Percentiles rank a stretch among this genome's conserved stretches.
phyloP scores from a whole-genome alignment of 2,329 filamentous ascomycete species.

The Aspergillus aculeatus region DNA sequence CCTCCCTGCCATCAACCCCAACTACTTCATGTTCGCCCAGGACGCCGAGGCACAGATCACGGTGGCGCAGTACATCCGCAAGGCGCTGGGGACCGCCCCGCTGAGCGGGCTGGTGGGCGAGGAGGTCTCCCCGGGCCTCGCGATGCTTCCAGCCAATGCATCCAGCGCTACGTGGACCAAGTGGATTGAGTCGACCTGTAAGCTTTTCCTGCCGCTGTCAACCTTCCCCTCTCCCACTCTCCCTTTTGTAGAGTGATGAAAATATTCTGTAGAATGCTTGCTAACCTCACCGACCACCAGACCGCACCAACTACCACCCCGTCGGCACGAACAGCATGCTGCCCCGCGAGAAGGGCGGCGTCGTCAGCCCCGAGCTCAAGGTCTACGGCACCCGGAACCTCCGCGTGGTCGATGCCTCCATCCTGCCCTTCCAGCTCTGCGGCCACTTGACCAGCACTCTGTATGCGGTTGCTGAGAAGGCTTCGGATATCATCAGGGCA shows the following conservation, averaged over 20 bases:
- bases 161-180: too few species aligned
- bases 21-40: conserved; percentile 31
- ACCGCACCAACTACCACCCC: conserved; percentile 8
- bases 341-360: conserved; percentile 7
- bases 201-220: too few species aligned
- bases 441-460: conserved; percentile 32
- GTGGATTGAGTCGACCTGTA: too few species aligned
- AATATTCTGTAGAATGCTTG: too few species aligned
- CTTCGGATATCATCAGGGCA: conserved; percentile 33
- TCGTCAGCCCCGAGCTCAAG: background rate
- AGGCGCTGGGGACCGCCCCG: conserved; percentile 21
- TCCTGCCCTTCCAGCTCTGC: conserved; percentile 31
- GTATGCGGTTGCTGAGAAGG: conserved; percentile 33
- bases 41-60: conserved; percentile 13
- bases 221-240: too few species aligned
- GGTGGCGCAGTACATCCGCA: conserved; percentile 19
- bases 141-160: conserved; percentile 15
- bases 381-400: conserved; percentile 19
- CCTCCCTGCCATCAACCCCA: conserved; percentile 29
- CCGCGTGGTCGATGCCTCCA: conserved; percentile 35
- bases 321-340: conserved; percentile 10
- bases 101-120: conserved; percentile 17
- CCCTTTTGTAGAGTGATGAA: too few species aligned
- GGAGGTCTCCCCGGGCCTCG: conserved; percentile 23
- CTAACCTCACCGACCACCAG: too few species aligned